phyloP scores from a whole-genome alignment of 1,284 basidiomycete genomes.

The Meira nashicola region DNA sequence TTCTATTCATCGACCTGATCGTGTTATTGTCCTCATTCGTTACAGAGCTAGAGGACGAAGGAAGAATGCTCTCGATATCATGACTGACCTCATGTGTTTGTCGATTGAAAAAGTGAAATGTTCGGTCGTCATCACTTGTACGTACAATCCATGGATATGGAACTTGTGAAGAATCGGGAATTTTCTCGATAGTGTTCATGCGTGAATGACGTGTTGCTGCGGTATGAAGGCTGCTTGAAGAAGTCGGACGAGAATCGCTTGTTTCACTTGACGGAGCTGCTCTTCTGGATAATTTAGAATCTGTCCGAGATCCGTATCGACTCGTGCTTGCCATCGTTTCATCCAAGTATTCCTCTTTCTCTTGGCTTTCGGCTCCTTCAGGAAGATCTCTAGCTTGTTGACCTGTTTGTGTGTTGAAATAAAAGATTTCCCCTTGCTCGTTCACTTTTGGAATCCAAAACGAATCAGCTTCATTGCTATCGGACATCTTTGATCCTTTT shows the following conservation, averaged over 20 bases:
- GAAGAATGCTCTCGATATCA: constrained; percentile 7
- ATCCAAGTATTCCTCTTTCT: not conserved
- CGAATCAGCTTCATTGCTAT: constrained; percentile 32
- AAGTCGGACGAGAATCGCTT: too few species aligned
- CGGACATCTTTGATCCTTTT: not conserved
- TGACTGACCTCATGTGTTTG: constrained; percentile 27
- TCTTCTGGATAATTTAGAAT: not conserved
- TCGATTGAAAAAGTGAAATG: constrained; percentile 31
- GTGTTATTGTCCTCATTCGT: too few species aligned
- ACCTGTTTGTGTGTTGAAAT: constrained; percentile 9
- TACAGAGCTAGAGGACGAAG: too few species aligned
- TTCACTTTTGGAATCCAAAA: constrained; percentile 55
- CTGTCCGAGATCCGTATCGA: not conserved
- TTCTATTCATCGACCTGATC: too few species aligned
- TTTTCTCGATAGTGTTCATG: constrained; percentile 22
- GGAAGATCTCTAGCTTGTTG: constrained; percentile 64
- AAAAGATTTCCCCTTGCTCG: constrained; percentile 48
- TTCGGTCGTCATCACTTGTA: constrained; percentile 29
- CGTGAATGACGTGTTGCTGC: not conserved
- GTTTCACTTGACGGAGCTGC: too few species aligned
- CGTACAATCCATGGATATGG: constrained; percentile 31
- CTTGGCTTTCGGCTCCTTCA: constrained; percentile 6
- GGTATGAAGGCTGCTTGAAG: not conserved
- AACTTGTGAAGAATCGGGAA: constrained; percentile 24
- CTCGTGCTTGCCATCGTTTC: not conserved